Evolutionary conservation across 441 rosid species (phyloP).

Genomic region (Macaranga tanarius): DNA sequence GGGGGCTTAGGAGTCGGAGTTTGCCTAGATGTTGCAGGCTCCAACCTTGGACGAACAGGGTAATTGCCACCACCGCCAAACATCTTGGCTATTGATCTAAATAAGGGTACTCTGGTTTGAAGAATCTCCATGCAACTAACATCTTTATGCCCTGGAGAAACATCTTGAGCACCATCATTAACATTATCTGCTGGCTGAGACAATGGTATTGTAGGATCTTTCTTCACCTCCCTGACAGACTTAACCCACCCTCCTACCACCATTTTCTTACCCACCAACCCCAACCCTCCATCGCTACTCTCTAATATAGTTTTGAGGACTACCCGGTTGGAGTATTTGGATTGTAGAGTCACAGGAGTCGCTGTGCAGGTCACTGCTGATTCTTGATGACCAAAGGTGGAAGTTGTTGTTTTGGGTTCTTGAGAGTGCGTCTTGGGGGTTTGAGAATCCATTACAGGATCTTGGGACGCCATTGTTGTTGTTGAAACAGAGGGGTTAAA

Average conservation of each 20-base stretch:
- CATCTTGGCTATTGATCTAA: constrained; percentile 55
- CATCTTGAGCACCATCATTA: constrained; percentile 6
- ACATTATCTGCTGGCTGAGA: constrained; percentile 6
- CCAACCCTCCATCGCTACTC: constrained; percentile 45
- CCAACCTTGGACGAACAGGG: constrained; percentile 44
- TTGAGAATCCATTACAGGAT: neutral
- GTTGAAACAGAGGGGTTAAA: constrained; percentile 10
- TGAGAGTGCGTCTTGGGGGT: constrained; percentile 15
- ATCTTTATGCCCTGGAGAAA: constrained; percentile 27
- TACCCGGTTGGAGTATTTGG: constrained; percentile 65
- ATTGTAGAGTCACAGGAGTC: constrained; percentile 17
- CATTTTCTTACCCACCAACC: constrained; percentile 47
- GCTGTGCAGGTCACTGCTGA: neutral
- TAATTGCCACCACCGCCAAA: constrained; percentile 33
- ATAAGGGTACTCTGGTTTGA: constrained; percentile 61
- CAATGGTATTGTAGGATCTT: constrained; percentile 24
- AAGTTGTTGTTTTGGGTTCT: constrained; percentile 12
- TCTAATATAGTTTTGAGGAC: constrained; percentile 52
- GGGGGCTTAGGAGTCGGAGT: constrained; percentile 25
- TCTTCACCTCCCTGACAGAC: constrained; percentile 55
- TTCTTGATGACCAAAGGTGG: neutral
- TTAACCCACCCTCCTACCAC: constrained; percentile 93
- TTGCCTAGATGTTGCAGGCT: constrained; percentile 29
- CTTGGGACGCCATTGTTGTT: constrained; percentile 34
- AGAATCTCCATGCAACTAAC: constrained; percentile 64